Evolutionary conservation across 2,329 filamentous ascomycete species (phyloP).

Genomic region (Curvularia hawaiiensis): DNA sequence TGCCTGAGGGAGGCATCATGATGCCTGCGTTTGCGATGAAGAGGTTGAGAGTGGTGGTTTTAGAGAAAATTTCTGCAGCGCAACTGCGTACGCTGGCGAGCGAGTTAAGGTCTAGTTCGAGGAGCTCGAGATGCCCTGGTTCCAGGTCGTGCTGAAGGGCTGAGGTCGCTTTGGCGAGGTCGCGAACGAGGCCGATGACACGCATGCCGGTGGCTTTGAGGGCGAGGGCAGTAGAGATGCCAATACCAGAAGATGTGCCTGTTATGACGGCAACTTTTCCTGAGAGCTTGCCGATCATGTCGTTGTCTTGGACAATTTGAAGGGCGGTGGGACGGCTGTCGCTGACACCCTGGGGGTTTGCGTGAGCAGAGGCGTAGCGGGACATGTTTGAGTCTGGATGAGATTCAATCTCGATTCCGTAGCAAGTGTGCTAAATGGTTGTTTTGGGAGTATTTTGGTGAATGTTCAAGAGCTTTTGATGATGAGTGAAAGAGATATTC

Average conservation of each 20-base stretch:
- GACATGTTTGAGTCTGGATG: not conserved
- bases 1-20: not conserved
- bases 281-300: not conserved
- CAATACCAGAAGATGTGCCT: not conserved
- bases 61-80: not conserved
- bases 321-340: not conserved
- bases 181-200: not conserved
- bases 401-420: not conserved
- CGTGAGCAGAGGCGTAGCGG: not conserved
- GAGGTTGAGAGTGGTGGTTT: not conserved
- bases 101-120: not conserved
- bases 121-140: not conserved
- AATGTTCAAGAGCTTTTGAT: not conserved
- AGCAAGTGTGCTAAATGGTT: not conserved
- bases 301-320: conserved; percentile 1
- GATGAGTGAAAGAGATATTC: not conserved
- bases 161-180: not conserved
- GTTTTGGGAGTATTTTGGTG: not conserved
- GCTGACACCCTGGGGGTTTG: not conserved
- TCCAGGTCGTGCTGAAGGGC: not conserved
- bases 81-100: not conserved
- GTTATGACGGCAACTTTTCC: not conserved
- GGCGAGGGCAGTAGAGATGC: not conserved
- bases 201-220: not conserved
- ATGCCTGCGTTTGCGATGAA: not conserved